Conservation (phyloP, 805 yeast species). For the Metschnikowia similis region DNA sequence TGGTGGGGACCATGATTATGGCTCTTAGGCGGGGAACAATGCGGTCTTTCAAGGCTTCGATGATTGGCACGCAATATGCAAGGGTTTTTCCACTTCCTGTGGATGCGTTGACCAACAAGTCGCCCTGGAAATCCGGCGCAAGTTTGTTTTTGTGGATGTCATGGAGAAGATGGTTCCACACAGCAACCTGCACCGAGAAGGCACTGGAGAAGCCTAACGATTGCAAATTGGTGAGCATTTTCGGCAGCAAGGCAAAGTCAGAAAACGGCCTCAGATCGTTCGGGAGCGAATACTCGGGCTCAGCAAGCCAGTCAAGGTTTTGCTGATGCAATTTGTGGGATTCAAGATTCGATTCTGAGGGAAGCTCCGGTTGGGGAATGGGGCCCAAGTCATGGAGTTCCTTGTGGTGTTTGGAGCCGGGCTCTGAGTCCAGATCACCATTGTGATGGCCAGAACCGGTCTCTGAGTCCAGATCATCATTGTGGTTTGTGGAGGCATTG, state of each 20-base stretch:
- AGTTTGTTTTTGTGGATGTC: conserved; percentile 38
- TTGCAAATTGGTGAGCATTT: conserved; percentile 44
- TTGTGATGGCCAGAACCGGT: conserved; percentile 14
- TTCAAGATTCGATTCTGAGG: conserved; percentile 43
- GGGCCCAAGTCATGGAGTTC: conserved; percentile 50
- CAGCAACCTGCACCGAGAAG: conserved; percentile 73
- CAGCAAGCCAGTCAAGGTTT: conserved; percentile 61
- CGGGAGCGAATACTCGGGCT: conserved; percentile 56
- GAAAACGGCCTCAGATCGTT: conserved; percentile 43
- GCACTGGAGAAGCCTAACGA: conserved; percentile 50
- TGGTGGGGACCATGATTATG: conserved; percentile 82
- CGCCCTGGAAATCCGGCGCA: conserved; percentile 59
- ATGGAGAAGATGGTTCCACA: conserved; percentile 49
- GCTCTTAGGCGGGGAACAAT: conserved; percentile 72
- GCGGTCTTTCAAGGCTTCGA: conserved; percentile 61
- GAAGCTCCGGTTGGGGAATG: conserved; percentile 78
- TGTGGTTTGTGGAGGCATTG: conserved; percentile 20
- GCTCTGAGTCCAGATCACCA: conserved; percentile 22
- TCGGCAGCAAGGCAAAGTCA: conserved; percentile 43
- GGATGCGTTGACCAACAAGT: conserved; percentile 83
- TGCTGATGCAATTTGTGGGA: conserved; percentile 24
- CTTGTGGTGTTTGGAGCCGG: conserved; percentile 12
- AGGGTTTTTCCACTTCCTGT: conserved; percentile 96
- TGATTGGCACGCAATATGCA: conserved; percentile 80
- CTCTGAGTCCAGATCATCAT: conserved; percentile 22